Evolutionary conservation across 805 yeast species (phyloP).

Genomic region (Metschnikowia peoriensis): DNA sequence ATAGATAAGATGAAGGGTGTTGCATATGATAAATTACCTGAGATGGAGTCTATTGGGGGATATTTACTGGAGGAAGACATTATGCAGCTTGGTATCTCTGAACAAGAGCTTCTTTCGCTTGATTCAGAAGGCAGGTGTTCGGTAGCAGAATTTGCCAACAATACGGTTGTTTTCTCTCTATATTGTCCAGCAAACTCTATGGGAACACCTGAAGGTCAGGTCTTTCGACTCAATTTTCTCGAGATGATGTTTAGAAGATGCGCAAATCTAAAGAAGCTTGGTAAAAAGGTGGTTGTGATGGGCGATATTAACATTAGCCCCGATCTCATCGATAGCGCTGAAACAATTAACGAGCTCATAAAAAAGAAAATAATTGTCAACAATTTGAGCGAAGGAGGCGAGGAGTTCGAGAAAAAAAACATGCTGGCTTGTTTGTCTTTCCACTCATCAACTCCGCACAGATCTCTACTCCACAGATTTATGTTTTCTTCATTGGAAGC

Average conservation of each 20-base stretch:
- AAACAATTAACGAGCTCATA: constrained; percentile 48
- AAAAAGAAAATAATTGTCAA: constrained; percentile 22
- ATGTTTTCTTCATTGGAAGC: constrained; percentile 21
- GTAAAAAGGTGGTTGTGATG: constrained; percentile 72
- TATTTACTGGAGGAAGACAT: constrained; percentile 48
- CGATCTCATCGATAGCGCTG: constrained; percentile 83
- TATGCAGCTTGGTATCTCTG: constrained; percentile 26
- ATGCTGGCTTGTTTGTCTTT: constrained; percentile 35
- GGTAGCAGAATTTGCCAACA: constrained; percentile 65
- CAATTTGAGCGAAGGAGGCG: constrained; percentile 18
- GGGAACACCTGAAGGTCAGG: constrained; percentile 64
- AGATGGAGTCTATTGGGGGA: constrained; percentile 59
- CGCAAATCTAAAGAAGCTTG: constrained; percentile 47
- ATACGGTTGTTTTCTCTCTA: constrained; percentile 59
- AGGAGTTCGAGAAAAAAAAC: constrained; percentile 26
- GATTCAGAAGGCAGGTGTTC: constrained; percentile 88
- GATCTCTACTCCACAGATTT: constrained; percentile 30
- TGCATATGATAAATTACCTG: constrained; percentile 15
- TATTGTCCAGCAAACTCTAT: constrained; percentile 93
- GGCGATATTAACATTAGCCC: constrained; percentile 88
- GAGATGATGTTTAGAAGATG: constrained; percentile 60
- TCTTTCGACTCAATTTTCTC: constrained; percentile 57
- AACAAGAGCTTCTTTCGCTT: constrained; percentile 24
- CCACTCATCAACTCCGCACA: constrained; percentile 27
- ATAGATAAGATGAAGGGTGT: not conserved